Evolutionary conservation across 768 basidiomycete species (phyloP).

Genomic region (Kondoa malvinella): DNA sequence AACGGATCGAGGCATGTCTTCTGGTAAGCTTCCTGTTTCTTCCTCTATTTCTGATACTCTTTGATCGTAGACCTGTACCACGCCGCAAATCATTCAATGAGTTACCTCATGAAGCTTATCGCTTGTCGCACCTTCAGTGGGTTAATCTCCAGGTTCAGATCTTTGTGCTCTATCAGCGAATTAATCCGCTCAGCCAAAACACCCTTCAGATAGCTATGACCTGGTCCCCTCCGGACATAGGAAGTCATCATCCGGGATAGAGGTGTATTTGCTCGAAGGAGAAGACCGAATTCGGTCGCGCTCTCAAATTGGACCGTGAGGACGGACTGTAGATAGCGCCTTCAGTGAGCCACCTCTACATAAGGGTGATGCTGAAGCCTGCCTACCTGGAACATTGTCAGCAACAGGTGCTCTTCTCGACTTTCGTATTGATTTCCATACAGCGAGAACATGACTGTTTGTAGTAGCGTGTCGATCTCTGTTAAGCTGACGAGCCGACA

Average conservation of each 20-base stretch:
- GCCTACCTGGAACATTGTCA: slow-evolving; percentile 78
- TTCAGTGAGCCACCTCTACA: background rate
- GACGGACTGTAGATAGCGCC: slow-evolving; percentile 60
- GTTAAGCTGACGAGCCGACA: slow-evolving; percentile 89
- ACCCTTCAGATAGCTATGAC: slow-evolving; percentile 94
- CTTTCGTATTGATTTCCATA: slow-evolving; percentile 99
- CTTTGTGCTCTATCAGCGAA: slow-evolving; percentile 96
- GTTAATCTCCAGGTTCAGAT: slow-evolving; percentile 96
- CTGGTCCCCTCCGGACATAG: slow-evolving; percentile 93
- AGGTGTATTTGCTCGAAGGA: slow-evolving; percentile 94
- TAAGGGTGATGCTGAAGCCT: background rate
- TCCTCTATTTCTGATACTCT: slow-evolving; percentile 99
- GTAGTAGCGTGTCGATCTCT: slow-evolving; percentile 95
- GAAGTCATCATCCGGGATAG: slow-evolving; percentile 99
- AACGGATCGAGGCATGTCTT: slow-evolving; percentile 79
- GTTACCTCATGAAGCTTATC: background rate
- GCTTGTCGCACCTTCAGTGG: slow-evolving; percentile 60
- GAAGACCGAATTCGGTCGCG: slow-evolving; percentile 94
- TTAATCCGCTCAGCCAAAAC: slow-evolving; percentile 97
- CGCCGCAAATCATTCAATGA: background rate
- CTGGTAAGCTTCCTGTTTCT: slow-evolving; percentile 78
- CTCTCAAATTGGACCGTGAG: slow-evolving; percentile 98
- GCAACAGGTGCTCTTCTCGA: slow-evolving; percentile 87
- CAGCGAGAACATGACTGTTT: slow-evolving; percentile 99
- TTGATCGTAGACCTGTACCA: slow-evolving; percentile 79